phyloP scores from a whole-genome alignment of 1,284 basidiomycete species.

The Prillingera fragicola region DNA sequence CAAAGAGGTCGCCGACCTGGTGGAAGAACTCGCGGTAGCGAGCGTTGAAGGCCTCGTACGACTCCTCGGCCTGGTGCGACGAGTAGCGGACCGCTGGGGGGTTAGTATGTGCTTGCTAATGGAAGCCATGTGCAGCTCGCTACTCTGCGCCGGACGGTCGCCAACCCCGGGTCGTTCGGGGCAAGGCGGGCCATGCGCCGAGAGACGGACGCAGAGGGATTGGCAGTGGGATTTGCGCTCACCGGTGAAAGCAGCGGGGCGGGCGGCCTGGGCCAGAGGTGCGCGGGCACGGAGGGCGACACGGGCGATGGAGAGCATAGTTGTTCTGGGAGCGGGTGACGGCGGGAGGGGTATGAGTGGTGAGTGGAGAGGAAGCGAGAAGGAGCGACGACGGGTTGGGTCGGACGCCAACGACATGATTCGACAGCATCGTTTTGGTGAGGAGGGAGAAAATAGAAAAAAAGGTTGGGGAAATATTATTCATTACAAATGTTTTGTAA shows the following conservation, averaged over 20 bases:
- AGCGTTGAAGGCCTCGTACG: slow-evolving; percentile 87
- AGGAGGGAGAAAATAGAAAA: no score
- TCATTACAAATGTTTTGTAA: no score
- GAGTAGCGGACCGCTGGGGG: slow-evolving; percentile 30
- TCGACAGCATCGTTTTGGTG: no score
- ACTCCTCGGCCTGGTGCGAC: slow-evolving; percentile 53
- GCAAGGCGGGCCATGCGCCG: not conserved
- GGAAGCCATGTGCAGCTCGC: not conserved
- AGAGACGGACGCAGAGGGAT: not conserved
- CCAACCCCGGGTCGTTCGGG: not conserved
- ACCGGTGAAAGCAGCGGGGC: slow-evolving; percentile 37
- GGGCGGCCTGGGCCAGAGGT: slow-evolving; percentile 20
- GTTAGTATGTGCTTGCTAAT: not conserved
- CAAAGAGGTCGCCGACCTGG: slow-evolving; percentile 88
- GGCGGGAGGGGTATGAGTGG: not conserved
- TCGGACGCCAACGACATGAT: no score
- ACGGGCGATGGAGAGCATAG: slow-evolving; percentile 34
- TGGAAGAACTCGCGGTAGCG: slow-evolving; percentile 93
- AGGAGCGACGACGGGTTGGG: no score
- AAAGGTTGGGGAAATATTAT: no score
- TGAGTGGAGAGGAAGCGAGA: slow-evolving; percentile 2
- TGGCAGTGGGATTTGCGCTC: slow-evolving; percentile 12
- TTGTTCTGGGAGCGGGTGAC: no score
- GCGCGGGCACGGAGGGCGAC: slow-evolving; percentile 33
- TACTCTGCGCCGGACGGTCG: not conserved